Evolutionary conservation across 2,329 filamentous ascomycete species (phyloP).

Genomic region (Fusarium tjaetaba): DNA sequence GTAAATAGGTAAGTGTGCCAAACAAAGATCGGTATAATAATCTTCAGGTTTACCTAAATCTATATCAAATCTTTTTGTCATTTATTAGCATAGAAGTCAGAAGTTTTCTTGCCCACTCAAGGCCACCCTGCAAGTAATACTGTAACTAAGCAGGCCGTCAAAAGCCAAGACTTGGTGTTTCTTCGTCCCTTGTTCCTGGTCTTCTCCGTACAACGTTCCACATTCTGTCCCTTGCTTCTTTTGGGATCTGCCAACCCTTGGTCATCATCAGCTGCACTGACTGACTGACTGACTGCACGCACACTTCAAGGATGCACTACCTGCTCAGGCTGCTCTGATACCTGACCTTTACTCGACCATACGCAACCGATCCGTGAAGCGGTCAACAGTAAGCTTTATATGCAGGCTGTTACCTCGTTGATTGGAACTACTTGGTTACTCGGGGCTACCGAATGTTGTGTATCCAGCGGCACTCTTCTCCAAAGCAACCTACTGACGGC

Average conservation of each 20-base stretch:
- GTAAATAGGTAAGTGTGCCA: neutral
- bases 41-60: neutral
- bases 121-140: neutral
- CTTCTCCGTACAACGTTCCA: constrained; percentile 24
- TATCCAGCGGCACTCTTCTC: constrained; percentile 19
- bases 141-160: neutral
- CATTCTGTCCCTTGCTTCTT: constrained; percentile 35
- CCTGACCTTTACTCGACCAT: constrained; percentile 13
- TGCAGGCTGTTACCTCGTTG: constrained; percentile 24
- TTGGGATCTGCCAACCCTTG: constrained; percentile 18
- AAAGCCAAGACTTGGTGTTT: constrained; percentile 16
- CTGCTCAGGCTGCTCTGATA: constrained; percentile 16
- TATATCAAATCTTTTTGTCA: neutral
- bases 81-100: neutral
- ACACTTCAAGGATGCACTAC: neutral
- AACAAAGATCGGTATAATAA: neutral
- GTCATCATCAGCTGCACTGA: constrained; percentile 18
- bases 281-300: neutral
- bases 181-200: constrained; percentile 35
- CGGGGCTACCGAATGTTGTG: constrained; percentile 33
- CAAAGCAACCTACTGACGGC: constrained; percentile 1
- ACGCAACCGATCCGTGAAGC: constrained; percentile 6
- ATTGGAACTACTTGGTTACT: constrained; percentile 28
- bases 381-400: constrained; percentile 19
- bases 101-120: neutral